A percentile compares a stretch with the other conserved stretches of the same genome.
Conservation (phyloP, 1,139 yeast genomes). For the Protomyces gravidus region DNA sequence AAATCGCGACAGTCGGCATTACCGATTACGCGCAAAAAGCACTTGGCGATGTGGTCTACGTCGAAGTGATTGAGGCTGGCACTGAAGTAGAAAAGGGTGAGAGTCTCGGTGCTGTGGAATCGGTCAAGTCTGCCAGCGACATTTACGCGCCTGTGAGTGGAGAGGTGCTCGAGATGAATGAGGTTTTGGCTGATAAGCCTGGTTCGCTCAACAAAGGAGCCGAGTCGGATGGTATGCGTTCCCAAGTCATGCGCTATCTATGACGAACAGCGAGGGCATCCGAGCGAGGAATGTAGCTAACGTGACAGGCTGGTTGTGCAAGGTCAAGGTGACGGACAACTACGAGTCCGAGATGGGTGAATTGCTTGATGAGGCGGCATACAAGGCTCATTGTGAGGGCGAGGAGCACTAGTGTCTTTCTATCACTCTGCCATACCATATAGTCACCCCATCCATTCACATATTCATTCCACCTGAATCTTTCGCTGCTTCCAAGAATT, state of each 20-base stretch:
- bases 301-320: constrained; percentile 78
- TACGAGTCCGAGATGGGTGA: constrained; percentile 43
- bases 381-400: constrained; percentile 38
- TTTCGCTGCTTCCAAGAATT: background rate
- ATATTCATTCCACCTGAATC: background rate
- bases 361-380: constrained; percentile 55
- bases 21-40: constrained; percentile 96
- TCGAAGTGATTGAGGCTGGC: constrained; percentile 82
- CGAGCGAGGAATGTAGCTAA: background rate
- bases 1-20: constrained; percentile 61
- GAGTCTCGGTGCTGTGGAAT: constrained; percentile 85
- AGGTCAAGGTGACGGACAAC: constrained; percentile 53
- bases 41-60: constrained; percentile 93
- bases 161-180: constrained; percentile 68
- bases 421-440: background rate
- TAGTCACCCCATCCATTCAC: background rate
- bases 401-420: constrained; percentile 2
- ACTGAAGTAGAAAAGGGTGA: constrained; percentile 67
- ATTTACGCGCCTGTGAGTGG: constrained; percentile 86
- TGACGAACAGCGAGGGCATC: background rate
- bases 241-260: background rate
- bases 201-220: constrained; percentile 81
- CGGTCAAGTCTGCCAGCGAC: constrained; percentile 91
- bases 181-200: constrained; percentile 62
- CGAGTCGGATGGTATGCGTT: constrained; percentile 11